These are phyloP conservation scores for Aureoboletus auriporus DNA, from an alignment of 768 basidiomycete genomes.

Conservation along the genomic window DNA sequence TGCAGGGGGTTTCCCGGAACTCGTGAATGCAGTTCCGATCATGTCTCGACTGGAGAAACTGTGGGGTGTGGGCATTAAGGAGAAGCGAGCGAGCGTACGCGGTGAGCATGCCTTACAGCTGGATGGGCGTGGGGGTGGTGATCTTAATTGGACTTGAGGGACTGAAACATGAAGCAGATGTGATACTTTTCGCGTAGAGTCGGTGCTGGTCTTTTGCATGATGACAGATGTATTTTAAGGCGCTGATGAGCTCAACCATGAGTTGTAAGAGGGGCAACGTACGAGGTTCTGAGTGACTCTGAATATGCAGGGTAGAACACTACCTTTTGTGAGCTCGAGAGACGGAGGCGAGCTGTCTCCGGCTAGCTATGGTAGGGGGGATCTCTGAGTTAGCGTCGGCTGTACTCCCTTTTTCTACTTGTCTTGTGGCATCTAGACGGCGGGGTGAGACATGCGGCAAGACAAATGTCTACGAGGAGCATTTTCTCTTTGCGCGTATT, in stretches of 20 bases:
- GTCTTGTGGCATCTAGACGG: constrained; percentile 74
- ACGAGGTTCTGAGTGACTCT: constrained; percentile 82
- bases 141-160: constrained; percentile 83
- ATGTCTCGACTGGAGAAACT: constrained; percentile 95
- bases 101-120: constrained; percentile 93
- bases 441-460: constrained; percentile 14
- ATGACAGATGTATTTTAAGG: constrained; percentile 79
- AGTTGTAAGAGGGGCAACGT: constrained; percentile 20
- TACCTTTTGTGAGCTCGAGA: constrained; percentile 85
- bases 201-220: constrained; percentile 65
- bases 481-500: constrained; percentile 81
- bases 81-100: constrained; percentile 54
- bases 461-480: constrained; percentile 59
- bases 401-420: constrained; percentile 80
- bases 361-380: constrained; percentile 83
- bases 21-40: constrained; percentile 98
- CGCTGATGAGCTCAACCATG: constrained; percentile 30
- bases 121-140: constrained; percentile 86
- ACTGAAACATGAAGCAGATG: constrained; percentile 81
- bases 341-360: constrained; percentile 91
- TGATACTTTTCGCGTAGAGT: constrained; percentile 85
- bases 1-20: constrained; percentile 95
- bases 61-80: constrained; percentile 8
- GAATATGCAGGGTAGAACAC: constrained; percentile 60
- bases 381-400: constrained; percentile 91